Evolutionary conservation across 2,329 filamentous ascomycete species (phyloP), one percentile per base, ranked within the genome.

Genomic region (Claviceps arundinis): DNA sequence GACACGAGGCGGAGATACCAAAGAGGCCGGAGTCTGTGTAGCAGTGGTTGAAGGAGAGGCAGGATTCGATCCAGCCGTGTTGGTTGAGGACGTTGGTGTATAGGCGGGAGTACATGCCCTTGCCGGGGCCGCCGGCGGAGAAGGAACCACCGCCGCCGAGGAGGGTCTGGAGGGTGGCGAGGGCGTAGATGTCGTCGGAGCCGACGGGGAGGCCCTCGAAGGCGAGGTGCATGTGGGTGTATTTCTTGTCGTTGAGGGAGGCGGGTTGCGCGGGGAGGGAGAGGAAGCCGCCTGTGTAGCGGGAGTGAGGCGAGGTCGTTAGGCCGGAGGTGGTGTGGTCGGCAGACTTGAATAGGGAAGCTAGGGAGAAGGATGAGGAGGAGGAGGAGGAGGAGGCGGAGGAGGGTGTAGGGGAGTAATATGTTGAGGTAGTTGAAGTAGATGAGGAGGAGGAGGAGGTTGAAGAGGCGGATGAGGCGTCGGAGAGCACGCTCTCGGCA

Each of bases 61-160:
- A 97, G 55, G 83, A 90, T 71, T 98, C 93, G 26, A 98, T 89
- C 91, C 91, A 98, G 60, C 87, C 89, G 71, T 95, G 84, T 70
- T 97, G 90, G 73, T 98, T 98, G 50, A 98, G 80, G 0, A 97
- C 91, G 66, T 96, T 95, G 57, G 90, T 97, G 75, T 96, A 98
- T 8, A 98, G 80, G 13, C 93, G 85, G 40, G 88, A 95, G 75
- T 97, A 97, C 93, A 98, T 98, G 67, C 93, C 93, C 74, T 98
- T 98, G 50, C 93, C 93, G 4, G 93, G 93, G 0, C 93, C 93
- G 61, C 93, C 93, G 51, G 93, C 93, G 16, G 88, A 95, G 73
- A 98, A 98, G 52, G 90, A 96, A 24, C 93, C 93, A 48, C 93
- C 93, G 47, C 93, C 93, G 53, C 93, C 93, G 37, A 98, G 87